These are phyloP conservation scores for Cladosporium velox DNA, from an alignment of 2,329 filamentous ascomycete species.

Conservation along the genomic window DNA sequence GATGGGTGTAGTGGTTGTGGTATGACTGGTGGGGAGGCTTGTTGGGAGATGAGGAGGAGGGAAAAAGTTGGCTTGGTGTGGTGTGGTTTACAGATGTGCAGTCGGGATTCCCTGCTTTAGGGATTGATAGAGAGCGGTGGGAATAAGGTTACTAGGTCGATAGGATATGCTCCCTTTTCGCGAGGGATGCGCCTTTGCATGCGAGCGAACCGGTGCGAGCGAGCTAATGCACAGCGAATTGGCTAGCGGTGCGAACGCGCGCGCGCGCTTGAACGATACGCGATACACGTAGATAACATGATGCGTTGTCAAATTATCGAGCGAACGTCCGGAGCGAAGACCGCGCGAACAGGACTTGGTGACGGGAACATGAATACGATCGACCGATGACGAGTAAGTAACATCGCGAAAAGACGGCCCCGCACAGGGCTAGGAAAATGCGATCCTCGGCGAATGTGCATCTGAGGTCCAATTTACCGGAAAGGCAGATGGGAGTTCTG, in stretches of 20 bases:
- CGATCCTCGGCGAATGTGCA: conserved; percentile 6
- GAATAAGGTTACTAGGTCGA: neutral
- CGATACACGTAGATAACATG: neutral
- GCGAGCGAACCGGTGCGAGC: neutral
- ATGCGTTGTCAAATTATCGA: neutral
- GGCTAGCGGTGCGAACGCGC: neutral
- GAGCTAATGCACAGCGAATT: neutral
- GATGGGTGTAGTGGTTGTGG: neutral
- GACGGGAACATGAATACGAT: neutral
- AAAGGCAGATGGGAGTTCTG: neutral
- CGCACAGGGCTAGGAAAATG: neutral
- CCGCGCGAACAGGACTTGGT: neutral
- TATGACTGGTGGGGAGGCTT: neutral
- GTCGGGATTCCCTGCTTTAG: neutral
- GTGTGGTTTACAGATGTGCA: neutral
- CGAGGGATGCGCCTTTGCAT: neutral
- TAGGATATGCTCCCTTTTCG: neutral
- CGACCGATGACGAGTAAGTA: neutral
- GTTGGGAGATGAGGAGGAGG: neutral
- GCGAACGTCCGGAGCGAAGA: neutral
- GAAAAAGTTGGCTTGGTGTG: neutral
- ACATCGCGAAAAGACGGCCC: neutral
- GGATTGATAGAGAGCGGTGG: neutral
- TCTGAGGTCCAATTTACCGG: conserved; percentile 2
- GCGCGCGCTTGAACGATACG: neutral